Evolutionary conservation across 2,329 filamentous ascomycete genomes (phyloP).

Genomic region (Aspergillus sp.): DNA sequence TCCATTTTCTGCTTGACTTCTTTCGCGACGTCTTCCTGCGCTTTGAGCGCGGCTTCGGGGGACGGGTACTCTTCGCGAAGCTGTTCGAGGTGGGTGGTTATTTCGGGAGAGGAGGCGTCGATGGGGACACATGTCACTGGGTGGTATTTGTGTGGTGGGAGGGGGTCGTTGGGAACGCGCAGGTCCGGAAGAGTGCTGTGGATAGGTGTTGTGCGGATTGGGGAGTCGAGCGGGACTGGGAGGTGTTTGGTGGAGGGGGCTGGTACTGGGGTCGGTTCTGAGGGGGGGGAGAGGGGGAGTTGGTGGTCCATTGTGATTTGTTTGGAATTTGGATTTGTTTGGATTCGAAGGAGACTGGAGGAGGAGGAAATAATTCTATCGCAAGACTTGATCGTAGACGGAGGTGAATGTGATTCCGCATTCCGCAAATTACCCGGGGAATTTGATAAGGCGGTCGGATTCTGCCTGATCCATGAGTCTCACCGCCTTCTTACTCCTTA

Average conservation of each 20-base stretch:
- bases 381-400: too few relatives aligned
- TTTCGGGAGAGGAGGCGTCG: constrained; percentile 19
- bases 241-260: too few relatives aligned
- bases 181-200: constrained; percentile 35
- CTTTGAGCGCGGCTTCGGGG: constrained; percentile 29
- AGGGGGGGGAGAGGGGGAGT: too few relatives aligned
- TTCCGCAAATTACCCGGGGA: too few relatives aligned
- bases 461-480: too few relatives aligned
- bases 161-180: constrained; percentile 31
- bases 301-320: too few relatives aligned
- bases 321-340: too few relatives aligned
- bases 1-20: constrained; percentile 34
- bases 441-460: too few relatives aligned
- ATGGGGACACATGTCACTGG: constrained; percentile 35
- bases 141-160: constrained; percentile 31
- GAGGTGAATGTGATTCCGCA: too few relatives aligned
- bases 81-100: constrained; percentile 26
- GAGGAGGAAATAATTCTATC: too few relatives aligned
- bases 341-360: too few relatives aligned
- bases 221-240: constrained; percentile 28
- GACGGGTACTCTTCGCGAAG: constrained; percentile 33
- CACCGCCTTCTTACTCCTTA: too few relatives aligned
- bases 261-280: constrained; percentile 17
- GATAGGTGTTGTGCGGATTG: constrained; percentile 34
- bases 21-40: constrained; percentile 32